Percentiles rank a stretch among this genome's conserved stretches.
Conservation (phyloP, 306 rosid species). For the Vachellia pachyceras region DNA sequence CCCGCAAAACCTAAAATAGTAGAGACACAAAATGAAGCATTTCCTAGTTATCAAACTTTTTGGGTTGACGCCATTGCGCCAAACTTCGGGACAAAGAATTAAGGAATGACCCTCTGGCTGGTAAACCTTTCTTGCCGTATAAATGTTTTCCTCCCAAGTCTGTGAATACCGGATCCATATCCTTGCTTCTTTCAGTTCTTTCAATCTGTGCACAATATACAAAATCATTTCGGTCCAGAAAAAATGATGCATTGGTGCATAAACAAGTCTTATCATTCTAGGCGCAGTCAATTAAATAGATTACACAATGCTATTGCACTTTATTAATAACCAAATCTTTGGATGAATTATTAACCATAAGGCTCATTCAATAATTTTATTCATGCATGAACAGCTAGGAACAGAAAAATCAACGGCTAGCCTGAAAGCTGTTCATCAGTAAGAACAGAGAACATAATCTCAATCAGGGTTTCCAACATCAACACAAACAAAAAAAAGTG, state of each 20-base stretch:
- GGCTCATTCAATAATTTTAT: too few species aligned
- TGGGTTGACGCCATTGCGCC: constrained; percentile 72
- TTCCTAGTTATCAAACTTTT: constrained; percentile 74
- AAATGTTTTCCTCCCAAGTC: constrained; percentile 92
- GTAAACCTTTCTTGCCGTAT: constrained; percentile 74
- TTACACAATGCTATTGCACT: too few species aligned
- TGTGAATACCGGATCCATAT: constrained; percentile 73
- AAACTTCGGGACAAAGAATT: constrained; percentile 65
- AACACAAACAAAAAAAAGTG: background rate
- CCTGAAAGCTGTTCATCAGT: background rate
- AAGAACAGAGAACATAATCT: background rate
- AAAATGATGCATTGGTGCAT: background rate
- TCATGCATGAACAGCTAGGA: background rate
- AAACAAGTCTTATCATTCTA: too few species aligned
- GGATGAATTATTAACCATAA: too few species aligned
- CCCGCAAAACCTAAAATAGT: constrained; percentile 39
- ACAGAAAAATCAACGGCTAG: constrained; percentile 1
- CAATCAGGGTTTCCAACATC: background rate
- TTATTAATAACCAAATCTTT: too few species aligned
- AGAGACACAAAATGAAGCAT: constrained; percentile 14
- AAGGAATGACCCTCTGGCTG: constrained; percentile 66
- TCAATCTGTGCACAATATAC: constrained; percentile 79
- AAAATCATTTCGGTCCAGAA: too few species aligned
- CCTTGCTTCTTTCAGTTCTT: constrained; percentile 64
- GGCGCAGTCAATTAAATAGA: too few species aligned